Percentiles rank a stretch among this genome's conserved stretches.
These are phyloP conservation scores for Pezicula rhizophila DNA, from an alignment of 2,329 filamentous ascomycete genomes.

Conservation along the genomic window DNA sequence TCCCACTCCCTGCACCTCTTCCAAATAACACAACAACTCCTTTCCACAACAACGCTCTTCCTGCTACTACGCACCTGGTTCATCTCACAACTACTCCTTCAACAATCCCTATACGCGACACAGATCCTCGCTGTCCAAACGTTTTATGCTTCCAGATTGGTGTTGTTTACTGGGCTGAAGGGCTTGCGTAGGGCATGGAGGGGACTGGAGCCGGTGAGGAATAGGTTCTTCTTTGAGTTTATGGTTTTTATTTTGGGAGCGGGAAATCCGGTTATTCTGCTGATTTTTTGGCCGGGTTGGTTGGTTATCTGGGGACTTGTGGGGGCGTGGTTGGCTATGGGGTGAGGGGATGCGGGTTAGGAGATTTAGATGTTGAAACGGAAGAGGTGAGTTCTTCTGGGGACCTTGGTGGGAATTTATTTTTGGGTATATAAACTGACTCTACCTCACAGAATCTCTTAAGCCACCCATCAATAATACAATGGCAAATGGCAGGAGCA, in stretches of 20 bases:
- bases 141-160: slow-evolving; percentile 3
- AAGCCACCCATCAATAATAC: no score
- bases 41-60: slow-evolving; percentile 17
- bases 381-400: background rate
- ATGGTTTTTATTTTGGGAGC: slow-evolving; percentile 22
- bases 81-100: slow-evolving; percentile 13
- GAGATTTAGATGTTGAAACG: background rate
- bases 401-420: background rate
- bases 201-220: slow-evolving; percentile 13
- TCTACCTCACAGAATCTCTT: no score
- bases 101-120: slow-evolving; percentile 12
- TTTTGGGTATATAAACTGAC: background rate
- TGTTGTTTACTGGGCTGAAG: background rate
- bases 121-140: slow-evolving; percentile 8
- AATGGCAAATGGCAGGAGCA: no score
- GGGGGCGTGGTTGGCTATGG: slow-evolving; percentile 9
- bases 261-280: slow-evolving; percentile 19
- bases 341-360: slow-evolving; percentile 6
- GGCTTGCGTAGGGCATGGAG: slow-evolving; percentile 11
- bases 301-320: slow-evolving; percentile 17
- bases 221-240: slow-evolving; percentile 23
- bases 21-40: slow-evolving; percentile 5
- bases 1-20: slow-evolving; percentile 10
- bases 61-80: slow-evolving; percentile 13
- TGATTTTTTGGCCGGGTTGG: slow-evolving; percentile 29